Evolutionary conservation across 768 basidiomycete genomes (phyloP).

Genomic region (Sporobolomyces phaffii): DNA sequence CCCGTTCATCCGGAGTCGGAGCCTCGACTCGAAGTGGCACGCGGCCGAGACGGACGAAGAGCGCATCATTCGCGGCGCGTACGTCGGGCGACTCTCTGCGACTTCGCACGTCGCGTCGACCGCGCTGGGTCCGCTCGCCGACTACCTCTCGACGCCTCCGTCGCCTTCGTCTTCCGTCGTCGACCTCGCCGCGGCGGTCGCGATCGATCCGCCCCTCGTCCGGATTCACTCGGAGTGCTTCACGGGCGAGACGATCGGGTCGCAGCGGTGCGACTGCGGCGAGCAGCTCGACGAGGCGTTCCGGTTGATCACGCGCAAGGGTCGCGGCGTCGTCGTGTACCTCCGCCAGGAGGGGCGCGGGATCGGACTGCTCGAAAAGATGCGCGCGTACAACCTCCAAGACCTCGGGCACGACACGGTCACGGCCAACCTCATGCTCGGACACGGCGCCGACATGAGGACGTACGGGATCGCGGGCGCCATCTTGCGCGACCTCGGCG

Average conservation of each 20-base stretch:
- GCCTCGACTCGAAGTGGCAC: constrained; percentile 77
- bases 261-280: constrained; percentile 96
- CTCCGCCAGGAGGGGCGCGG: constrained; percentile 96
- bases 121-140: constrained; percentile 28
- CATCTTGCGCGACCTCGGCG: constrained; percentile 77
- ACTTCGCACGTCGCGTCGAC: constrained; percentile 48
- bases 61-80: constrained; percentile 86
- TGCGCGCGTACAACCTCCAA: constrained; percentile 94
- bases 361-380: constrained; percentile 90
- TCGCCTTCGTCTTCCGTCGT: background rate
- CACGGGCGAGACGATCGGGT: constrained; percentile 95
- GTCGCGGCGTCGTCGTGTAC: constrained; percentile 86
- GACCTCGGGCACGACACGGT: constrained; percentile 99
- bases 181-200: constrained; percentile 18
- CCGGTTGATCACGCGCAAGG: constrained; percentile 66
- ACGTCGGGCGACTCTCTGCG: constrained; percentile 72
- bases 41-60: constrained; percentile 86
- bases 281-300: constrained; percentile 98
- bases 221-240: constrained; percentile 98
- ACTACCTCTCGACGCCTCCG: background rate
- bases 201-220: constrained; percentile 63
- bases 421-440: constrained; percentile 88
- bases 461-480: constrained; percentile 86
- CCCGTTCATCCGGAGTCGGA: constrained; percentile 62
- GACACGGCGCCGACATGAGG: constrained; percentile 87